phyloP scores from a whole-genome alignment of 768 basidiomycete species.

The Phanerochaete sordida region DNA sequence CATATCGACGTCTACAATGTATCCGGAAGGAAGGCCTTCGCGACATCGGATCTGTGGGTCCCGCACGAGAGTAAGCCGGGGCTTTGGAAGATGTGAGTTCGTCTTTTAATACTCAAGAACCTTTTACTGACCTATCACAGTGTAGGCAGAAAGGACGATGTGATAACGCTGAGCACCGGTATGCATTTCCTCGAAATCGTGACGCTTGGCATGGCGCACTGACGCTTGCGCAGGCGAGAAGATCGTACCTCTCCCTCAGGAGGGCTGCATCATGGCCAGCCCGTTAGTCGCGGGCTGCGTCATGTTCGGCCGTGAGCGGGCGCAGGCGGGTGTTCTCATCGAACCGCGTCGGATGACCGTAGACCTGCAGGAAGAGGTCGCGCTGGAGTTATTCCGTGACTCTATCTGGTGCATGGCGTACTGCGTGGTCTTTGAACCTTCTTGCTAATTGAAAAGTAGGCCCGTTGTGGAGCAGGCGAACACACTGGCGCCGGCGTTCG shows the following conservation, averaged over 20 bases:
- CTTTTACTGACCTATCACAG: too few species aligned
- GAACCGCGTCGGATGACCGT: conserved; percentile 26
- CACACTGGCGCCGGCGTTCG: conserved; percentile 22
- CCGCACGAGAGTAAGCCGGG: conserved; percentile 7
- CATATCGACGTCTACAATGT: conserved; percentile 1
- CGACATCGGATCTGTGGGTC: conserved; percentile 6
- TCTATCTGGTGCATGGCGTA: conserved; percentile 7
- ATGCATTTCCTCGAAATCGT: neutral
- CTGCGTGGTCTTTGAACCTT: neutral
- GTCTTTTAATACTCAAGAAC: neutral
- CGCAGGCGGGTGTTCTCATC: conserved; percentile 37
- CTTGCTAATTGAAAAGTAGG: conserved; percentile 13
- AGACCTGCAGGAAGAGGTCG: conserved; percentile 16
- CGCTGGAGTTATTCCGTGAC: conserved; percentile 6
- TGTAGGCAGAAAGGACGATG: conserved; percentile 4
- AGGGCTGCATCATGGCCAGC: conserved; percentile 29
- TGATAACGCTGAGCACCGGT: conserved; percentile 6
- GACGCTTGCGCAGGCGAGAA: neutral
- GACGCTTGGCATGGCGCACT: neutral
- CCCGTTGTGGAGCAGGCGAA: conserved; percentile 22
- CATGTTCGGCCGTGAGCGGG: conserved; percentile 36
- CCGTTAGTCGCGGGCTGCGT: conserved; percentile 27
- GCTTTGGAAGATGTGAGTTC: conserved; percentile 9
- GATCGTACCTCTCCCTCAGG: conserved; percentile 19
- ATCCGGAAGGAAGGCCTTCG: conserved; percentile 8